Conservation (phyloP, 306 rosid species). For the Lathyrus sativus region DNA sequence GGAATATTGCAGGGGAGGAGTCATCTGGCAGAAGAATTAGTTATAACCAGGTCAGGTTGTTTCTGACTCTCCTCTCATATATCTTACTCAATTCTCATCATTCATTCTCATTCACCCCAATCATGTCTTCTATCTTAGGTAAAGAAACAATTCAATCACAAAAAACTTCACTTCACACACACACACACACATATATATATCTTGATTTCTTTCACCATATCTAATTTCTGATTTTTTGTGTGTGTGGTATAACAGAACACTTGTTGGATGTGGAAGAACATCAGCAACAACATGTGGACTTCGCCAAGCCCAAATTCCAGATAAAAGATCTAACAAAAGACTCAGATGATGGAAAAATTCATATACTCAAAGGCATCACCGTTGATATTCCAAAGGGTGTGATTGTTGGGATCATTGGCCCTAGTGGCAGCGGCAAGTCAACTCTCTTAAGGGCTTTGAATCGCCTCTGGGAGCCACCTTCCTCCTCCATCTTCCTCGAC, state of each 20-base stretch:
- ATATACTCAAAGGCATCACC: constrained; percentile 61
- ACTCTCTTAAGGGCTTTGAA: constrained; percentile 75
- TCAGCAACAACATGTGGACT: no score
- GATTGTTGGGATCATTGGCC: constrained; percentile 79
- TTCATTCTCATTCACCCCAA: neutral
- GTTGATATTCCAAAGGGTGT: constrained; percentile 65
- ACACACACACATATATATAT: no score
- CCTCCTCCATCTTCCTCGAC: constrained; percentile 66
- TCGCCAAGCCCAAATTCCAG: constrained; percentile 43
- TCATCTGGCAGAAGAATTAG: neutral
- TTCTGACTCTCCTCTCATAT: neutral
- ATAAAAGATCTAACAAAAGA: constrained; percentile 56
- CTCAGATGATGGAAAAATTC: constrained; percentile 51
- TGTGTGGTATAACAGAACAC: constrained; percentile 35
- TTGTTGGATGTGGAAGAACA: constrained; percentile 50
- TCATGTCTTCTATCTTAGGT: constrained; percentile 30
- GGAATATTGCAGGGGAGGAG: constrained; percentile 4
- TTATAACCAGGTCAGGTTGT: neutral
- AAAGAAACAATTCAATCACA: neutral
- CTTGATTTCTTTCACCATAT: neutral
- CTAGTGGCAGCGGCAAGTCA: constrained; percentile 97
- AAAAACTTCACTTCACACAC: neutral
- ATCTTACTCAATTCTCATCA: neutral
- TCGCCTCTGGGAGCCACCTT: constrained; percentile 91
- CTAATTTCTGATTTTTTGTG: neutral